Conservation (phyloP, 208 protist species). For the Acanthamoeba rhysodes region DNA sequence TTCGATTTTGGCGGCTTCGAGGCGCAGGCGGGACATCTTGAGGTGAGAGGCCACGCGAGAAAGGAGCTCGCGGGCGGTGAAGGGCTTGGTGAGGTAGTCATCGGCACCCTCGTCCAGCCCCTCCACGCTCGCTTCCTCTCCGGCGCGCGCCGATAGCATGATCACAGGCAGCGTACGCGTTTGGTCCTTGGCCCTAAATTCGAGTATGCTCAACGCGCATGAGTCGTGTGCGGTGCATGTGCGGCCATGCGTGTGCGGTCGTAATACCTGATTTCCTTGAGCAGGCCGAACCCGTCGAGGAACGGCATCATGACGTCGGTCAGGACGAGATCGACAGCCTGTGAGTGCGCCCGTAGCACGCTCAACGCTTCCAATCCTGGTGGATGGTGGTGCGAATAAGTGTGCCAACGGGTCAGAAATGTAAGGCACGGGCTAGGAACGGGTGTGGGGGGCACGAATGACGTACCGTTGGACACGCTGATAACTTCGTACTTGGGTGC, state of each 20-base stretch:
- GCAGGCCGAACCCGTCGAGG: constrained; percentile 72
- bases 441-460: too few relatives aligned
- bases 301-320: constrained; percentile 80
- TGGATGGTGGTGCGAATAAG: too few relatives aligned
- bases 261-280: constrained; percentile 19
- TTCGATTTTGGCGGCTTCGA: not conserved
- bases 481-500: constrained; percentile 35
- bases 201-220: too few relatives aligned
- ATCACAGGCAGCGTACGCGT: constrained; percentile 76
- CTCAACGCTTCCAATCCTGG: not conserved
- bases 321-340: constrained; percentile 64
- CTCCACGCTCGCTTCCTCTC: constrained; percentile 63
- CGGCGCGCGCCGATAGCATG: constrained; percentile 78
- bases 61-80: constrained; percentile 70
- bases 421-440: too few relatives aligned
- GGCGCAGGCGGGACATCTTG: not conserved
- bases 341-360: not conserved
- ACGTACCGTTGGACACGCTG: constrained; percentile 46
- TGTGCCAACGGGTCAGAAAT: too few relatives aligned
- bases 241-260: not conserved
- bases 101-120: constrained; percentile 73
- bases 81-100: constrained; percentile 80
- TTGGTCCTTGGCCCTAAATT: too few relatives aligned
- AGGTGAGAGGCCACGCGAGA: constrained; percentile 34
- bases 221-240: too few relatives aligned